Evolutionary conservation across 441 rosid species (phyloP).

Genomic region (Arabidopsis hybrid): DNA sequence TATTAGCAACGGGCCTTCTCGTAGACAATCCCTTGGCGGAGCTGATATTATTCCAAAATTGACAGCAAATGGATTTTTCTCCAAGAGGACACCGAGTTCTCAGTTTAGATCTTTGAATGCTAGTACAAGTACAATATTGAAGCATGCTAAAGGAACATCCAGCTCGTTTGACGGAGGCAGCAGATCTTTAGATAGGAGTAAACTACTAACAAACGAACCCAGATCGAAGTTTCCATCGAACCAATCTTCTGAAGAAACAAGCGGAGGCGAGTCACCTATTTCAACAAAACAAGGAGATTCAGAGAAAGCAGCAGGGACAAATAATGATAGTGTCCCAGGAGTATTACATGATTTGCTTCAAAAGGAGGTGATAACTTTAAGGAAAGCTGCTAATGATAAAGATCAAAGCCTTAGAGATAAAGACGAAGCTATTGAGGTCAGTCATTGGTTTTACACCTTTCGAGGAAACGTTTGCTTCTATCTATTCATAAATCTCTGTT

Average conservation of each 20-base stretch:
- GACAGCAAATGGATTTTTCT: slow-evolving; percentile 75
- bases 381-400: slow-evolving; percentile 90
- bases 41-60: slow-evolving; percentile 75
- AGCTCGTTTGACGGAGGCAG: slow-evolving; percentile 97
- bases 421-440: slow-evolving; percentile 97
- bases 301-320: slow-evolving; percentile 55
- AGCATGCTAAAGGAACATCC: slow-evolving; percentile 96
- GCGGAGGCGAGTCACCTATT: slow-evolving; percentile 55
- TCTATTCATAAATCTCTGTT: background rate
- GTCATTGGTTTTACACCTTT: slow-evolving; percentile 27
- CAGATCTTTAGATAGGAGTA: slow-evolving; percentile 83
- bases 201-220: slow-evolving; percentile 65
- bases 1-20: slow-evolving; percentile 83
- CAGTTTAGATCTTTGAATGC: slow-evolving; percentile 63
- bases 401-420: slow-evolving; percentile 98
- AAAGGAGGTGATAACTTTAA: slow-evolving; percentile 81
- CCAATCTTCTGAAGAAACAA: slow-evolving; percentile 69
- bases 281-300: slow-evolving; percentile 50
- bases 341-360: slow-evolving; percentile 89
- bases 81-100: slow-evolving; percentile 70
- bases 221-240: slow-evolving; percentile 59
- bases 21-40: slow-evolving; percentile 95
- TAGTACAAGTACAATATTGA: slow-evolving; percentile 70
- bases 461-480: slow-evolving; percentile 6
- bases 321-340: slow-evolving; percentile 75